These are phyloP conservation scores for Hyphodiscus hymeniophilus DNA, from an alignment of 495 filamentous ascomycete genomes.

Conservation along the genomic window DNA sequence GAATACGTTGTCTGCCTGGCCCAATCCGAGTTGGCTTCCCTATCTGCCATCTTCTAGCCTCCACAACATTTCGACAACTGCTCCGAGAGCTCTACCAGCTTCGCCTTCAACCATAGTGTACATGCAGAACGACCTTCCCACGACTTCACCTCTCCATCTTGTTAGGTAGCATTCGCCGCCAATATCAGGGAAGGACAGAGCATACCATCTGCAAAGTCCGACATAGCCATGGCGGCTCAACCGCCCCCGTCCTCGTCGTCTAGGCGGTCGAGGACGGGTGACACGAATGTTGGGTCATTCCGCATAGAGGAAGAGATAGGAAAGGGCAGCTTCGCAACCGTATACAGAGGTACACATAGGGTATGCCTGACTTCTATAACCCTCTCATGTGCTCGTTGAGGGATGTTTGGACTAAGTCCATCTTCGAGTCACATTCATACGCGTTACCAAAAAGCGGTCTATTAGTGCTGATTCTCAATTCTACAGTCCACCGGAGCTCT, in stretches of 20 bases:
- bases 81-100: no score
- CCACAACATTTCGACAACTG: conserved; percentile 4
- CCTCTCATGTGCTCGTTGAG: neutral
- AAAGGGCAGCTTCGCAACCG: conserved; percentile 91
- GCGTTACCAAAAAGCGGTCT: neutral
- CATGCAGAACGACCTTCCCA: conserved; percentile 39
- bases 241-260: conserved; percentile 27
- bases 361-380: conserved; percentile 44
- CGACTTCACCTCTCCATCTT: conserved; percentile 37
- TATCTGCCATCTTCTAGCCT: no score
- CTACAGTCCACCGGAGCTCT: conserved; percentile 50
- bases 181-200: conserved; percentile 10
- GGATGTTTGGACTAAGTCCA: conserved; percentile 3
- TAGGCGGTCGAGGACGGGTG: conserved; percentile 39
- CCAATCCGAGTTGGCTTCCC: no score
- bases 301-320: conserved; percentile 77
- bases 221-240: conserved; percentile 31
- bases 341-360: conserved; percentile 78
- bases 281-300: conserved; percentile 69
- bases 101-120: conserved; percentile 10
- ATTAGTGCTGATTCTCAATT: conserved; percentile 33
- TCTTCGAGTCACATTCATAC: conserved; percentile 3
- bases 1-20: no score
- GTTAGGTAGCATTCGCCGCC: conserved; percentile 30
- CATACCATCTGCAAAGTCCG: neutral